Conservation (phyloP, 306 rosid species). For the Ziziphus jujuba region DNA sequence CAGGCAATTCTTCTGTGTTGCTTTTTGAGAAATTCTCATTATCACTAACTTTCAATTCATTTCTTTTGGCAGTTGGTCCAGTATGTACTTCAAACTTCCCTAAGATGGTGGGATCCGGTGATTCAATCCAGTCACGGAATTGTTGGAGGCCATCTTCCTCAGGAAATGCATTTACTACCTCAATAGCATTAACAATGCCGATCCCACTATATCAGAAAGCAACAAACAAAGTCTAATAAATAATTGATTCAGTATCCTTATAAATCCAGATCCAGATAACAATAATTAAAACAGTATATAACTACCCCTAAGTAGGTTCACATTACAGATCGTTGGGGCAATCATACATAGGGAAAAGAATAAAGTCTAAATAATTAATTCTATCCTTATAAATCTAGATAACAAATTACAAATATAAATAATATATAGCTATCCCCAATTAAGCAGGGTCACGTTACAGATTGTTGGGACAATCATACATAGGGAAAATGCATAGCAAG, state of each 20-base stretch:
- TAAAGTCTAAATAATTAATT: constrained; percentile 24
- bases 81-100: constrained; percentile 53
- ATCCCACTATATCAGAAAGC: constrained; percentile 67
- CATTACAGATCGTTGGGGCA: background rate
- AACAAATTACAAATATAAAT: background rate
- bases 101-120: constrained; percentile 91
- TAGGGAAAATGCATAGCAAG: constrained; percentile 16
- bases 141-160: constrained; percentile 80
- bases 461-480: constrained; percentile 2
- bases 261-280: constrained; percentile 21
- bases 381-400: constrained; percentile 15
- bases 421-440: background rate
- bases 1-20: constrained; percentile 33
- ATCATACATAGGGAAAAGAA: constrained; percentile 12
- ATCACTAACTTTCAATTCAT: constrained; percentile 48
- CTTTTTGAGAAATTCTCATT: constrained; percentile 23
- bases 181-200: constrained; percentile 97
- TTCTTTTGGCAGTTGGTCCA: constrained; percentile 47
- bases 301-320: constrained; percentile 4
- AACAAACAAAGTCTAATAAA: constrained; percentile 22
- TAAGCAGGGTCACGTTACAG: background rate
- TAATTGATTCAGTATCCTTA: constrained; percentile 11
- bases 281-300: background rate
- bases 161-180: constrained; percentile 89
- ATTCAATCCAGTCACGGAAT: constrained; percentile 91